phyloP scores from a whole-genome alignment of 495 filamentous ascomycete species.

The Neurospora sp. region DNA sequence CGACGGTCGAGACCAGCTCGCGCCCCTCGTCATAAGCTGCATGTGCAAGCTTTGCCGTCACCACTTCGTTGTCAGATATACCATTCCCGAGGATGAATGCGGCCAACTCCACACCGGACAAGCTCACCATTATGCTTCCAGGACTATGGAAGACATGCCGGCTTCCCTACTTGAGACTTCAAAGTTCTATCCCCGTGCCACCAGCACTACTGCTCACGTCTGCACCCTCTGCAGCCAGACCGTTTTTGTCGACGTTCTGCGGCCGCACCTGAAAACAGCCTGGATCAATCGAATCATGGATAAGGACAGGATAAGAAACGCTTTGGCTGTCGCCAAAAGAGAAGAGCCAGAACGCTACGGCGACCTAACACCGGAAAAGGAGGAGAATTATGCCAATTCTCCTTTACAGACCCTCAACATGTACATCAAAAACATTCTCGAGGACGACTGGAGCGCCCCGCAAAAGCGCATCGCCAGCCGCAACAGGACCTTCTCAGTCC shows the following conservation, averaged over 20 bases:
- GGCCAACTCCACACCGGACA: constrained; percentile 2
- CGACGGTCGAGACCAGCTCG: constrained; percentile 5
- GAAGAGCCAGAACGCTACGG: constrained; percentile 51
- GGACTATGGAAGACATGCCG: background rate
- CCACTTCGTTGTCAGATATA: constrained; percentile 20
- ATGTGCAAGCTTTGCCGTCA: constrained; percentile 25
- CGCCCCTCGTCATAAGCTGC: constrained; percentile 12
- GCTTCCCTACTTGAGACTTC: background rate
- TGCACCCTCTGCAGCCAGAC: constrained; percentile 42
- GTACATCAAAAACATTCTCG: constrained; percentile 55
- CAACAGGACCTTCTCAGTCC: constrained; percentile 63
- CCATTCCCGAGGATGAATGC: constrained; percentile 2
- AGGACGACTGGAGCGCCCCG: constrained; percentile 22
- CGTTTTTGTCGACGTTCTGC: constrained; percentile 36
- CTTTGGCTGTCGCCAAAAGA: constrained; percentile 42
- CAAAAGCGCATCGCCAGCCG: constrained; percentile 49
- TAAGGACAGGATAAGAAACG: constrained; percentile 37
- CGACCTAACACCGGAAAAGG: constrained; percentile 26
- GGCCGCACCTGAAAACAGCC: constrained; percentile 40
- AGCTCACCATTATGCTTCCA: background rate
- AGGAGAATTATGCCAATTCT: constrained; percentile 34
- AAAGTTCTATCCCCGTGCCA: constrained; percentile 21
- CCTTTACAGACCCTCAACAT: constrained; percentile 46
- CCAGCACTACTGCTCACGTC: constrained; percentile 29
- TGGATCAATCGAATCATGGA: constrained; percentile 50